Base-by-base conservation (phyloP, 768 basidiomycete species). In the Phanerodontia chrysosporium region DNA sequence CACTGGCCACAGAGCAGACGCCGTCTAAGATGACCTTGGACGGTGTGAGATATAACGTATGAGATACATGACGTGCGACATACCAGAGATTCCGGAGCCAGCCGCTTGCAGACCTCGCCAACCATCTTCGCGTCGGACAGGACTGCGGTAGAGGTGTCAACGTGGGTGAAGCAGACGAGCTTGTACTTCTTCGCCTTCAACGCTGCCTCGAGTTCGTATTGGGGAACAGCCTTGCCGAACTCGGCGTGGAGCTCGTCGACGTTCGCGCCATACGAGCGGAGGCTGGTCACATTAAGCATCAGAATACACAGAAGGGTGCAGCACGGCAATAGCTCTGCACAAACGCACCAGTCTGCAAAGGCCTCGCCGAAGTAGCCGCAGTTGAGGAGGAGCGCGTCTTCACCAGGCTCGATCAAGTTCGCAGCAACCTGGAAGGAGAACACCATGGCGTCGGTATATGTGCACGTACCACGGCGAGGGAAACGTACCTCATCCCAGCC, bases 1-100 rank as follows among this genome's bases (percentile, higher is more conserved):
- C 97, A 65, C 89, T 92, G 5, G 92, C 97, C 16, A 98, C 94
- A 1, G 94, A 89, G 74, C 97, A 99, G 27, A 99, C 97, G n/a
- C 85, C 92, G 68, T 99, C 97, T 59, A 94, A 78, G 8, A 90
- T 78, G 45, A 94, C 78, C 87, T 90, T 58, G 10, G n/a, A 51
- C 18, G 32, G 7, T 16, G 48, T 49, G 25, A 49, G 29, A 29
- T 30, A 32, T 10, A 32, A 7, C 30, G 13, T 10, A 32, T 28
- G 7, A 35, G 32, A 35, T 13, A 36, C 54, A 58, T 13, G 27
- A 65, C 63, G n/a, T n/a, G n/a, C n/a, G 57, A 55, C 68, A 61
- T 64, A 92, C 90, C 61, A 99, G 77, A 0, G 95, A 94, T 12
- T 90, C 83, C 1, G 96, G 95, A 0, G 92, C 94, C 59, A 91